Evolutionary conservation across 1,284 basidiomycete species (phyloP), one percentile per base, ranked within the genome.

Genomic region (Exsudoporus floridanus): DNA sequence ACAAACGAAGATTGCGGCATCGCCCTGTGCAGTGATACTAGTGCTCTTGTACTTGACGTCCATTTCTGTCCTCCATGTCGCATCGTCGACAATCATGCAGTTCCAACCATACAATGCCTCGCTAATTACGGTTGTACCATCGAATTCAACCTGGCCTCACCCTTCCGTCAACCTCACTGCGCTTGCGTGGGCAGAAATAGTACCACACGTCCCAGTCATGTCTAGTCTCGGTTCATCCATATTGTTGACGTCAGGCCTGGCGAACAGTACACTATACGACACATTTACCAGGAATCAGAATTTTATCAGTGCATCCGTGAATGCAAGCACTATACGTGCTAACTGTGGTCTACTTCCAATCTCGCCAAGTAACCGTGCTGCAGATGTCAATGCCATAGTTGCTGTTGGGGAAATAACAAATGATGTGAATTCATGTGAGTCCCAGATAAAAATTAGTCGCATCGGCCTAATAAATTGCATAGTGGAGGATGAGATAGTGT

Each of bases 81-180:
- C 23, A 23, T 23, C 23, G 23, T 23, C 23, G 23, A 23, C 23
- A 23, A 23, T 23, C 23, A 23, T 23, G 23, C 23, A 23, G 23
- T 23, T 23, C 23, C 23, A 23, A 23, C 23, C 23, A 5, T 23
- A 23, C 23, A 23, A 23, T 23, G 23, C 23, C 23, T 23, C 23
- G 23, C 23, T 23, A 23, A 23, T 3, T 5, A 23, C 23, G 23
- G 23, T 23, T 23, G 23, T 23, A 23, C 4, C 23, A 23, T 23
- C 23, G 21, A 38, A 37, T 5, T 34, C 53, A 7, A 16, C 48
- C 4, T 53, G 51, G 51, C 51, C 51, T n/a, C 19, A 28, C 16
- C 27, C 39, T 10, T 43, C 47, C 6, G 28, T 44, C 2, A 19
- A 49, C 31, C 39, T 49, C 23, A n/a, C 43, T 18, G 23, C 33